Conservation (phyloP, 805 yeast species). For the Ascoidea tarda region DNA sequence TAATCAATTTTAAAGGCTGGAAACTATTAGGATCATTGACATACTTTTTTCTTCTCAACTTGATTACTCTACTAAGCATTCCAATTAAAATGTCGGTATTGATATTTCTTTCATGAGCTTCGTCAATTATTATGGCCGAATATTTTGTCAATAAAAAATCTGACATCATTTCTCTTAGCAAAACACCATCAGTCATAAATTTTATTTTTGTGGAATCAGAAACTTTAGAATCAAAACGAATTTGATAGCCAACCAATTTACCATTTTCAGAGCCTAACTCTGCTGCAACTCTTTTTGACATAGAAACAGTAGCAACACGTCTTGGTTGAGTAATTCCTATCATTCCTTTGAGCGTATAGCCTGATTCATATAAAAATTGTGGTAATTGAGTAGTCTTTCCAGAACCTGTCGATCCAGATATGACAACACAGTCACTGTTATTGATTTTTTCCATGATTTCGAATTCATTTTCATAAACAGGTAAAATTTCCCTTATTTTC, state of each 20-base stretch:
- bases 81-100: slow-evolving; percentile 95
- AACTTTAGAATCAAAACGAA: slow-evolving; percentile 63
- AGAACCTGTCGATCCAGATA: slow-evolving; percentile 98
- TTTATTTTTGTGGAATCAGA: slow-evolving; percentile 57
- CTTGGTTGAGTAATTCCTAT: slow-evolving; percentile 94
- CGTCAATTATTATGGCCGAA: slow-evolving; percentile 83
- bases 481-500: slow-evolving; percentile 52
- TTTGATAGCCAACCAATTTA: slow-evolving; percentile 59
- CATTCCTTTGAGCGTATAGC: slow-evolving; percentile 77
- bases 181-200: slow-evolving; percentile 92
- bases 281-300: slow-evolving; percentile 67
- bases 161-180: slow-evolving; percentile 82
- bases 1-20: slow-evolving; percentile 64
- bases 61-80: slow-evolving; percentile 76
- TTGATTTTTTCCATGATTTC: slow-evolving; percentile 90
- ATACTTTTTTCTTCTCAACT: slow-evolving; percentile 46
- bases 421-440: slow-evolving; percentile 78
- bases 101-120: slow-evolving; percentile 94
- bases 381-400: slow-evolving; percentile 99
- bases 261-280: slow-evolving; percentile 64
- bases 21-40: slow-evolving; percentile 28
- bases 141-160: slow-evolving; percentile 74
- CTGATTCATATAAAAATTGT: slow-evolving; percentile 86
- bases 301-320: slow-evolving; percentile 87
- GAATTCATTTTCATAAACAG: slow-evolving; percentile 86